Evolutionary conservation across 495 filamentous ascomycete genomes (phyloP), one percentile per base, ranked within the genome.

Genomic region (Neurospora intermedia): DNA sequence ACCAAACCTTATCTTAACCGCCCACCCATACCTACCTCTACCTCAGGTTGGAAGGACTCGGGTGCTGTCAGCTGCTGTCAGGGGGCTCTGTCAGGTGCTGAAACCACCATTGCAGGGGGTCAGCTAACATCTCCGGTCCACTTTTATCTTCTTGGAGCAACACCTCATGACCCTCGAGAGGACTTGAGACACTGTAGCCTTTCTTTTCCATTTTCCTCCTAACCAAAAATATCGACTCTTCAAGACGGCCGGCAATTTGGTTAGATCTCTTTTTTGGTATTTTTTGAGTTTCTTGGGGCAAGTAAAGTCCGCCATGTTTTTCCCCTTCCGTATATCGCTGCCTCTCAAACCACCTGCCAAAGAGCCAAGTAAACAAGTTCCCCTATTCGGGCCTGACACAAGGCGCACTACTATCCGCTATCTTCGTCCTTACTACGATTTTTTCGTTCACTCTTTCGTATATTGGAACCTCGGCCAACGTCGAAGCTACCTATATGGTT

Each of bases 381-480:
- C 23, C 54, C 54, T 77, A 84, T 75, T 87, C 83, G 69, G 88
- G 79, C 43, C 82, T 75, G 71, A 78, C 62, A 15, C 20, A 73
- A 4, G 84, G 84, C 69, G 78, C 74, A 16, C 78, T 81, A 39
- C 27, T 86, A 78, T 87, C 85, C 7, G 82, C 78, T 42, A 87
- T 87, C 2, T 87, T 86, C 23, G 72, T 76, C 0, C 86, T 85
- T 72, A 86, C 82, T 7, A 87, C 83, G 6, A 89, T 78, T 46
- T 81, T 87, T 4, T 83, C 86, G 15, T 81, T 80, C 18, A 89
- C 78, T 69, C 88, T 74, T 72, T 86, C 84, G 75, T 87, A 87
- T 8, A 87, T 78, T 0, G 86, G 88, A 62, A 90, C 82, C 69
- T 88, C 86, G 0, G 82, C 84, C 73, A 89, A 73, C 38, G 80